These are phyloP conservation scores for Podospora didyma DNA, from an alignment of 495 filamentous ascomycete species.

Conservation along the genomic window DNA sequence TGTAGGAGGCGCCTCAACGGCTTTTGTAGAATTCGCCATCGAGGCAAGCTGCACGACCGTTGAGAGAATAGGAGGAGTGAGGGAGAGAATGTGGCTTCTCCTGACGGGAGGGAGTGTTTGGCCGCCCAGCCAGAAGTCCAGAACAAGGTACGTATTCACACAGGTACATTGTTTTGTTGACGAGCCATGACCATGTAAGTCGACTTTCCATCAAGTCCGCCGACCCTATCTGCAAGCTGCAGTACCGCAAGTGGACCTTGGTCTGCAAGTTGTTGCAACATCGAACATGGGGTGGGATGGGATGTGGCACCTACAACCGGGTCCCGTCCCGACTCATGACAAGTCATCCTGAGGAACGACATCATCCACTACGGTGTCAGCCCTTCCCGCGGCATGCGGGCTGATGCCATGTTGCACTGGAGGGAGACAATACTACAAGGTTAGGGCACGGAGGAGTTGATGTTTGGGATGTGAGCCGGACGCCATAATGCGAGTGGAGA, in stretches of 20 bases:
- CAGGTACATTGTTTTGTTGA: not conserved
- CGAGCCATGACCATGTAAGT: not conserved
- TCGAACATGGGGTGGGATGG: too few relatives aligned
- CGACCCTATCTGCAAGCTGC: not conserved
- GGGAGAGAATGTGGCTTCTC: not conserved
- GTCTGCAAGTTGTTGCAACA: not conserved
- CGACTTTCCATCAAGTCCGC: not conserved
- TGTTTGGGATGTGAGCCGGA: not conserved
- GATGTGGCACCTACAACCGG: not conserved
- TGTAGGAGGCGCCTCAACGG: conserved; percentile 13
- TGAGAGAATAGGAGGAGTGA: conserved; percentile 1
- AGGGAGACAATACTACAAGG: conserved; percentile 7
- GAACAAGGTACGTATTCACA: conserved; percentile 9
- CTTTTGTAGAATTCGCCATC: conserved; percentile 32
- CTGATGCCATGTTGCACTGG: conserved; percentile 15
- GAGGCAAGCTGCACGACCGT: conserved; percentile 6
- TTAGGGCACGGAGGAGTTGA: not conserved
- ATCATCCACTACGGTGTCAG: conserved; percentile 4
- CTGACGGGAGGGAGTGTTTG: not conserved
- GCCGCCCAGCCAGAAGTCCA: not conserved
- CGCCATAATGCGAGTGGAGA: conserved; percentile 12
- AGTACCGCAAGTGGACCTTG: not conserved
- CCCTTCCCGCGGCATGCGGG: conserved; percentile 15
- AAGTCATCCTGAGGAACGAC: not conserved
- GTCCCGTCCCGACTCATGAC: not conserved